Evolutionary conservation across 2,329 filamentous ascomycete species (phyloP), one percentile per base, ranked within the genome.

Genomic region (Corynespora cassiicola): DNA sequence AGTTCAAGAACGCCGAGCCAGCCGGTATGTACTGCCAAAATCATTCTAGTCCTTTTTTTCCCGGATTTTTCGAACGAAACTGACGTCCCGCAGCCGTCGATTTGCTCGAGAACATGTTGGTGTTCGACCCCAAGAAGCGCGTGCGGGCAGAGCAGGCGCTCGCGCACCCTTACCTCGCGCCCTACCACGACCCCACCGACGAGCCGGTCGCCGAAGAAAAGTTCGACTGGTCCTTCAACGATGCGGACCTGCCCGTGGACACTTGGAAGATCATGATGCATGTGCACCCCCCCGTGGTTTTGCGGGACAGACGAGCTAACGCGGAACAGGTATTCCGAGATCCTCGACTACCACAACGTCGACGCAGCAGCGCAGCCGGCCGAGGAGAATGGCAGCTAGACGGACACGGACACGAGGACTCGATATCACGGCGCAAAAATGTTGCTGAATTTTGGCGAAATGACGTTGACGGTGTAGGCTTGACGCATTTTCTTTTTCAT

Each of bases 211-310:
- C 94, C 15, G 89, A 96, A 46, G 91, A 96, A 77, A 96, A 96
- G 75, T 99, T 99, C 61, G 94, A 99, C 69, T 99, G 94, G 94
- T 96, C 91, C 36, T 99, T 99, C 75, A 97, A 97, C 70, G 94
- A 99, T 60, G 94, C 92, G 31, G 94, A 99, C 66, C 77, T 99
- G 40, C 92, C 94, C 1, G 91, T 97, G 33, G 94, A 99, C 66
- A 96, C 91, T n/a, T 99, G 94, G 94, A 99, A 99, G 77, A 96
- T 99, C 68, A 99, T 97, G 94, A 99, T 99, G 94, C 96, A 79
- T 65, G 65, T 32, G 16, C n/a, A n/a, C 15, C 7, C 9, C 9
- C 25, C 36, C 22, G 16, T 10, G 26, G 20, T 36, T 14, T 11
- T 19, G 3, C n/a, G 10, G 3, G 7, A 10, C 5, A 17, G 7